Base-by-base conservation (phyloP, 306 rosid species). In the Quercus ilex region DNA sequence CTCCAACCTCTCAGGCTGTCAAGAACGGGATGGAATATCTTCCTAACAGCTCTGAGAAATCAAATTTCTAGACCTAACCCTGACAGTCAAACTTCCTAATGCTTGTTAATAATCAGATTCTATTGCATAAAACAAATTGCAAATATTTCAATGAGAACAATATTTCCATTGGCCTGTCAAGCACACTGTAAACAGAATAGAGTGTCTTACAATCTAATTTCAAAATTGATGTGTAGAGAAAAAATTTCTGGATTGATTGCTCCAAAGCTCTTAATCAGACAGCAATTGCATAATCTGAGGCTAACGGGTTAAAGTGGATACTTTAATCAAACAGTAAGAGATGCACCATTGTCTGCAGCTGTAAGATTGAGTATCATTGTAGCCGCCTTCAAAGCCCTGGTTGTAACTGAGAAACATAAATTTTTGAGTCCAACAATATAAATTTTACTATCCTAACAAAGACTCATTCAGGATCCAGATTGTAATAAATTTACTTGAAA, bases 321-420 rank as follows among this genome's bases (percentile, higher is more conserved):
- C 43, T 19, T 81, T 15, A 41, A 70, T 91, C 88, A 92, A 65
- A 92, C 97, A 11, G 94, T 88, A 71, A 92, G 97, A 74, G 98
- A 91, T 19, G 97, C 90, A 19, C 98, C 98, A 57, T 94, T 94
- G 84, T 94, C 97, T 0, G 97, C 89, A 0, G 93, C 68, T 0
- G 93, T 85, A 41, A 94, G 98, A 85, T 92, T 90, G 80, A 92
- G 91, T 41, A 94, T 94, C 90, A 94, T 85, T 28, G 92, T 85
- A 14, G 97, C 95, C 3, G 97, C 98, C 90, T 92, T 94, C 55
- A 70, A 41, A 28, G 97, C 97, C 97, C 97, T 90, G 72, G 43
- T 53, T 75, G 28, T 41, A 3, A n/a, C 55, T 53, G 59, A 70
- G 46, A 31, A 73, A 59, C 14, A 67, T 17, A 67, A 19, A 33